Evolutionary conservation across 2,329 filamentous ascomycete species (phyloP), one percentile per base, ranked within the genome.

Genomic region (Periconia sp.): DNA sequence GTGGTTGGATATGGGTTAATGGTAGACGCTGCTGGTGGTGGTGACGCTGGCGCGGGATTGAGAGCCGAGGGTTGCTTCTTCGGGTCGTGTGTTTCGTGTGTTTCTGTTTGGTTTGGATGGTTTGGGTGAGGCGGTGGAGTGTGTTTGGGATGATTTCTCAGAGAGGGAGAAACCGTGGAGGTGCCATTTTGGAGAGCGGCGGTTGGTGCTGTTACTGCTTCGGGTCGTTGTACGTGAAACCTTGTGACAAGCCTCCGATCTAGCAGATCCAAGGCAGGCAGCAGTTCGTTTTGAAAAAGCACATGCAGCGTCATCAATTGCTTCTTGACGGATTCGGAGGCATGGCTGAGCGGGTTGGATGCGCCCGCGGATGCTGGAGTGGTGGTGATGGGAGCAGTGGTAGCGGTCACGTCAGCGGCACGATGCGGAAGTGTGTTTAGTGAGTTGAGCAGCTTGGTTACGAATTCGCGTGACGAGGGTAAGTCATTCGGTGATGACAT

Each of bases 221-320:
- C 11, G 43, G 43, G 17, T n/a, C 52, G 43, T 17, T 50, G 53
- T 15, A 71, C 59, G 0, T 50, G 53, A 15, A 81, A 72, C 1
- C 85, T 81, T 6, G 80, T 85, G 33, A 96, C 84, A 0, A 94
- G 82, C 2, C 82, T 77, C 23, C 91, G 84, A 72, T 99, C 94
- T 1, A 99, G 81, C 0, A 97, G 81, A 72, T 97, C 92, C 2
- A 99, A 81, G 0, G 93, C 91, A 2, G 91, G 90, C 1, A 97
- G 85, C 1, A 97, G 77, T 50, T 91, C 83, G 58, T 85, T 84
- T 0, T 92, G 92, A 66, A 95, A 95, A 14, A 97, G 77, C 33
- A 91, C 89, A 75, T 97, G 92, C 0, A 96, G 82, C 0, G 90
- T 91, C 1, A 91, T 77, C n/a, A 96, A 77, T 15, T 89, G 76